A percentile compares a stretch with the other conserved stretches of the same genome.
Evolutionary conservation across 2,329 filamentous ascomycete genomes (phyloP).

Genomic region (Fusarium sp.): DNA sequence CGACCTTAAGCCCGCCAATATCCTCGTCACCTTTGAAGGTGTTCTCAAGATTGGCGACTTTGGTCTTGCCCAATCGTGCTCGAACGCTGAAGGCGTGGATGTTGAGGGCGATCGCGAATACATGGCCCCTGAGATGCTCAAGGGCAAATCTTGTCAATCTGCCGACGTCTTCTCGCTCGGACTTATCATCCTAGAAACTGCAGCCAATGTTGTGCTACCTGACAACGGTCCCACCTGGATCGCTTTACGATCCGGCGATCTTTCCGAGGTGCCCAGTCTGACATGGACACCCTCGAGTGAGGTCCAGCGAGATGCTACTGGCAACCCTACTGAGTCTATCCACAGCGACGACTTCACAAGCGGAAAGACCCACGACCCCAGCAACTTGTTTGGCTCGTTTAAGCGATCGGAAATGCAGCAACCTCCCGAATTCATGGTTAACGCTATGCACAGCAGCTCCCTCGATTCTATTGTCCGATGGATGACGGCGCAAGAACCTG

Average conservation of each 20-base stretch:
- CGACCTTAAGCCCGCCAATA: constrained; percentile 85
- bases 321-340: constrained; percentile 51
- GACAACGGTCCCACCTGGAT: constrained; percentile 94
- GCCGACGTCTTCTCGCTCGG: constrained; percentile 95
- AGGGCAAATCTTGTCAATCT: constrained; percentile 86
- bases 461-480: constrained; percentile 85
- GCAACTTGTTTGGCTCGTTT: constrained; percentile 55
- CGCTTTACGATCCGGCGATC: constrained; percentile 85
- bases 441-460: constrained; percentile 74
- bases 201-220: constrained; percentile 90
- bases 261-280: constrained; percentile 86
- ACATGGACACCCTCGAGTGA: constrained; percentile 80
- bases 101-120: constrained; percentile 96
- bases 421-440: constrained; percentile 89
- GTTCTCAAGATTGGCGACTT: constrained; percentile 88
- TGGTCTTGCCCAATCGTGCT: constrained; percentile 81
- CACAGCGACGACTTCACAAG: constrained; percentile 49
- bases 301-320: constrained; percentile 77
- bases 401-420: constrained; percentile 62
- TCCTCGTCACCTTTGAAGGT: constrained; percentile 83
- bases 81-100: constrained; percentile 78
- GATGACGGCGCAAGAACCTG: constrained; percentile 84
- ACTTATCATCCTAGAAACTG: constrained; percentile 93
- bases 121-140: constrained; percentile 91
- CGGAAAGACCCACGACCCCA: constrained; percentile 47